These are phyloP conservation scores for Comarum palustre DNA, from an alignment of 306 rosid species.

Conservation along the genomic window DNA sequence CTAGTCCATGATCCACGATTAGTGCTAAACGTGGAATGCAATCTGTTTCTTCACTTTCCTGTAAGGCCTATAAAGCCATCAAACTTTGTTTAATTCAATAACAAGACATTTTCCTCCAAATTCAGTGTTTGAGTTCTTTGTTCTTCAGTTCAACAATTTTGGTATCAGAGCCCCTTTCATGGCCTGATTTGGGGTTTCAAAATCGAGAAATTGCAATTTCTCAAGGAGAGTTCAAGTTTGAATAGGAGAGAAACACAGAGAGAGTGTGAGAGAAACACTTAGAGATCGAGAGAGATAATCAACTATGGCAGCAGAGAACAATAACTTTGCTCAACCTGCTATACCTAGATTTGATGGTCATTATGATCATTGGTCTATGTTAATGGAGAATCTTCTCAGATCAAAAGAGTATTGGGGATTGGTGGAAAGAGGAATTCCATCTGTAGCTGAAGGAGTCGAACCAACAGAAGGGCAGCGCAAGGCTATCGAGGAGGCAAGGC, in stretches of 20 bases:
- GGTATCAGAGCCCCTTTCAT: not conserved
- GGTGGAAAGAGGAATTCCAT: not conserved
- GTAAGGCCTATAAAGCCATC: not conserved
- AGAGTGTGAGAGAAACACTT: not conserved
- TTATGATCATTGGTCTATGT: not conserved
- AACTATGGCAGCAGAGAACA: not conserved
- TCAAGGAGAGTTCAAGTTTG: not conserved
- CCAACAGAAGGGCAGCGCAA: not conserved
- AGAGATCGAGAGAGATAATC: not conserved
- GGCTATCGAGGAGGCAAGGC: not conserved
- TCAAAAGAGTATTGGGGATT: not conserved
- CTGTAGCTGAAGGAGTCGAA: not conserved
- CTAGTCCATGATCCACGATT: not conserved
- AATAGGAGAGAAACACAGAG: not conserved
- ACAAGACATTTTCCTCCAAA: not conserved
- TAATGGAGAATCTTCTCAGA: not conserved
- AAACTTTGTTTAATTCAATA: not conserved
- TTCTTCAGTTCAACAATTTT: not conserved
- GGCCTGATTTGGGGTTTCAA: not conserved
- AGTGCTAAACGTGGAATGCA: not conserved
- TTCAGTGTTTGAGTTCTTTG: not conserved
- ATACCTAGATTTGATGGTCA: not conserved
- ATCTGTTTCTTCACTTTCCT: not conserved
- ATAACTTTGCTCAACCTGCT: not conserved
- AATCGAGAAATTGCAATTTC: not conserved